phyloP scores from a whole-genome alignment of 257 asterid genomes.

The Lavandula angustifolia region DNA sequence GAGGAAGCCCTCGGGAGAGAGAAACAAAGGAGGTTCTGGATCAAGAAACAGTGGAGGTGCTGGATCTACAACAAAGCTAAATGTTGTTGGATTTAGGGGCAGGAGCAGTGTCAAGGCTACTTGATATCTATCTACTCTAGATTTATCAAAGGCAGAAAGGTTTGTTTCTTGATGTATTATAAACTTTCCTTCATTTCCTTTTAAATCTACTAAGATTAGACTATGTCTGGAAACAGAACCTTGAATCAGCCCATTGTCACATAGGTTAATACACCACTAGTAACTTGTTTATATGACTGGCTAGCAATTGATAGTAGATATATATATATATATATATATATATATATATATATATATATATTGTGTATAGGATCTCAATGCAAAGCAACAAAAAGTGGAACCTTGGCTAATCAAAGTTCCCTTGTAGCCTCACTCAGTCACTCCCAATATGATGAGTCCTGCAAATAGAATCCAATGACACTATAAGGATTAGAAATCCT shows the following conservation, averaged over 20 bases:
- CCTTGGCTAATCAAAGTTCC: not conserved
- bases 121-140: conserved; percentile 35
- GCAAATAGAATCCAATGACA: conserved; percentile 14
- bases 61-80: conserved; percentile 58
- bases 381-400: conserved; percentile 4
- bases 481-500: not conserved
- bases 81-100: conserved; percentile 95
- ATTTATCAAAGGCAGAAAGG: conserved; percentile 2
- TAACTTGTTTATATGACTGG: not conserved
- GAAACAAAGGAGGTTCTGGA: conserved; percentile 33
- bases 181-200: conserved; percentile 6
- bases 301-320: conserved; percentile 13
- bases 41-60: conserved; percentile 40
- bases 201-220: conserved; percentile 18
- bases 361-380: not conserved
- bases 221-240: too few relatives aligned
- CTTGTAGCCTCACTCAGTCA: conserved; percentile 34
- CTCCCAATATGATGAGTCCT: conserved; percentile 53
- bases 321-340: not conserved
- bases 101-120: conserved; percentile 57
- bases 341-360: not conserved
- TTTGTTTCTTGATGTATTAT: conserved; percentile 19
- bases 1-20: conserved; percentile 44
- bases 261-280: not conserved
- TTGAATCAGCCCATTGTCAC: not conserved